Evolutionary conservation across 176 grass and related monocot genomes (phyloP), one percentile per base, ranked within the genome.

Genomic region (Juncus inflexus): DNA sequence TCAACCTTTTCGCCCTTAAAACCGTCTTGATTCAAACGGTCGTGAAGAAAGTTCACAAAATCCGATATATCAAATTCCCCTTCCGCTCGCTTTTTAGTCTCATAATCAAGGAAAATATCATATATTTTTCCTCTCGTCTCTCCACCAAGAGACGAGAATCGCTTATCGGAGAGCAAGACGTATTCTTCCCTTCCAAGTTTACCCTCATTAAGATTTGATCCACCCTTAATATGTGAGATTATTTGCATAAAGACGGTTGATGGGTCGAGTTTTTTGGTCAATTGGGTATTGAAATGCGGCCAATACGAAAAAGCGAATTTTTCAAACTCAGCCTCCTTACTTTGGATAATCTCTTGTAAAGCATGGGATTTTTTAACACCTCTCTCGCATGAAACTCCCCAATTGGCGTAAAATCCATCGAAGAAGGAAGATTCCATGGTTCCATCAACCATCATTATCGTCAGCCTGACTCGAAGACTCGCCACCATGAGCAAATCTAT

Each of bases 391-490:
- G 5, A 71, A 60, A 43, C 45, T 42, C 75, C 77, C 42, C 74
- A 42, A 16, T 79, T 77, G 75, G 75, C 58, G 70, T 7, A 81
- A 9, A 80, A 85, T 41, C 58, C 80, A 78, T 85, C 81, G 64
- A 96, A 96, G 64, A 87, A 96, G 12, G 91, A 96, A 57, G 10
- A 72, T 8, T 5, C 11, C 2, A 70, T 78, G 39, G 91, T 90
- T 77, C 87, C 91, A 85, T 96, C 91, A 15, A 96, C 78, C 87
- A 96, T 96, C 84, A 87, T 75, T 65, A 96, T 52, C 76, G 68
- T 35, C 71, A 11, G 56, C 11, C 4, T 77, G 58, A 62, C n/a
- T 60, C 74, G 67, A 68, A 68, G 19, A n/a, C n/a, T 56, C 55
- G 12, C 64, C 67, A 52, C 84, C 78, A 76, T 74, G 68, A 37